These are phyloP conservation scores for Lanmaoa rubissima DNA, from an alignment of 768 basidiomycete species.

Conservation along the genomic window DNA sequence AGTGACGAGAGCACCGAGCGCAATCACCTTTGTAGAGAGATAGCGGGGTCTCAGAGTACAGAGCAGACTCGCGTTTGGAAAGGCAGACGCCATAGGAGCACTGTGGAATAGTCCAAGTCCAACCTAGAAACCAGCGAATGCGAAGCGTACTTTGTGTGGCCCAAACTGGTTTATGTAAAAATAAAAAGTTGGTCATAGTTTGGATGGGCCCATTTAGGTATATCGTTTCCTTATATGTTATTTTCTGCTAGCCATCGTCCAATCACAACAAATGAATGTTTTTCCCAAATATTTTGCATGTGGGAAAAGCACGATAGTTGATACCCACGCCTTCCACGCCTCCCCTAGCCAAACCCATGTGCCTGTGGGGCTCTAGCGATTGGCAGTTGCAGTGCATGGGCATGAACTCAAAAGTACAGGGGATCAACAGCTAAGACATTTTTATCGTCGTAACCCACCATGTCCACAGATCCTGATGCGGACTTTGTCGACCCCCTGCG, in stretches of 20 bases:
- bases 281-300: not conserved
- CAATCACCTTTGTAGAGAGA: conserved; percentile 23
- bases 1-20: conserved; percentile 26
- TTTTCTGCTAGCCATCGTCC: too few species aligned
- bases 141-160: too few species aligned
- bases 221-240: too few species aligned
- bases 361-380: not conserved
- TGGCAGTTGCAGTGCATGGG: not conserved
- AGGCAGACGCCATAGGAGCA: conserved; percentile 4
- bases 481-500: too few species aligned
- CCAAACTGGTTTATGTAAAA: too few species aligned
- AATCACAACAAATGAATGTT: not conserved
- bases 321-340: not conserved
- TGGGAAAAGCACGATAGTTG: too few species aligned
- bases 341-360: not conserved
- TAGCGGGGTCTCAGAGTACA: conserved; percentile 21
- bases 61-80: not conserved
- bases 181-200: too few species aligned
- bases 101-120: not conserved
- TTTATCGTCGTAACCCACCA: not conserved
- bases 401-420: not conserved
- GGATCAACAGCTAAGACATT: not conserved
- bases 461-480: too few species aligned
- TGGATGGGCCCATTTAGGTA: too few species aligned
- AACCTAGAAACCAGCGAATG: not conserved